These are phyloP conservation scores for Penicillium sp. DNA, from an alignment of 2,329 filamentous ascomycete species.

Conservation along the genomic window DNA sequence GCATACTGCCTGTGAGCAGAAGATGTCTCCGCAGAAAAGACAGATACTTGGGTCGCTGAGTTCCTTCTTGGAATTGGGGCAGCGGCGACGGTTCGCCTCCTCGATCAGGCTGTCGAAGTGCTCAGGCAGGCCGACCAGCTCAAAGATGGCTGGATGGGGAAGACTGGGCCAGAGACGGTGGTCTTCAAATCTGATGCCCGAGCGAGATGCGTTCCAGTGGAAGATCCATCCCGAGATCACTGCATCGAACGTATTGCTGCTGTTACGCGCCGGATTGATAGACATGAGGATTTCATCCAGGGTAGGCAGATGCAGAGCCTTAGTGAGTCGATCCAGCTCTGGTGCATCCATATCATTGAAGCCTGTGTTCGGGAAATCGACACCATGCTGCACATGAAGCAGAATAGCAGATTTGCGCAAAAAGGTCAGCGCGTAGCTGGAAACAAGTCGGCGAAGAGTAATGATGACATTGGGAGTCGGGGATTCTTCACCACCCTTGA, in stretches of 20 bases:
- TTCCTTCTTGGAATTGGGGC: conserved; percentile 89
- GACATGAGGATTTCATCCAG: conserved; percentile 77
- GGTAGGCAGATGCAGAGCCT: conserved; percentile 73
- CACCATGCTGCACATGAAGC: conserved; percentile 83
- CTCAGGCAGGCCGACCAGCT: conserved; percentile 87
- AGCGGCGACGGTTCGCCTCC: conserved; percentile 80
- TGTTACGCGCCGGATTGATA: conserved; percentile 48
- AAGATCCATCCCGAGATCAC: conserved; percentile 74
- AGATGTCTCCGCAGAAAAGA: conserved; percentile 93
- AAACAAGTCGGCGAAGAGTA: conserved; percentile 52
- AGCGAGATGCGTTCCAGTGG: conserved; percentile 44
- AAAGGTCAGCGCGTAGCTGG: conserved; percentile 87
- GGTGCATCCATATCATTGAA: conserved; percentile 67
- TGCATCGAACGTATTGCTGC: conserved; percentile 49
- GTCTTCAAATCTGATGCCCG: conserved; percentile 36
- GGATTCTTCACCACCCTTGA: conserved; percentile 42
- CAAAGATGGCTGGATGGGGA: conserved; percentile 89
- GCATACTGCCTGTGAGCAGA: conserved; percentile 92
- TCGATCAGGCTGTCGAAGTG: conserved; percentile 93
- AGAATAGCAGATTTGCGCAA: conserved; percentile 83
- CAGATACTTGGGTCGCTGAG: conserved; percentile 89
- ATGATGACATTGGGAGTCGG: conserved; percentile 37
- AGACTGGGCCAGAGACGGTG: conserved; percentile 52
- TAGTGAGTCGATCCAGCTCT: conserved; percentile 81
- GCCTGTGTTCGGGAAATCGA: conserved; percentile 78